Evolutionary conservation across 2,329 filamentous ascomycete species (phyloP).

Genomic region (Canariomyces notabilis): DNA sequence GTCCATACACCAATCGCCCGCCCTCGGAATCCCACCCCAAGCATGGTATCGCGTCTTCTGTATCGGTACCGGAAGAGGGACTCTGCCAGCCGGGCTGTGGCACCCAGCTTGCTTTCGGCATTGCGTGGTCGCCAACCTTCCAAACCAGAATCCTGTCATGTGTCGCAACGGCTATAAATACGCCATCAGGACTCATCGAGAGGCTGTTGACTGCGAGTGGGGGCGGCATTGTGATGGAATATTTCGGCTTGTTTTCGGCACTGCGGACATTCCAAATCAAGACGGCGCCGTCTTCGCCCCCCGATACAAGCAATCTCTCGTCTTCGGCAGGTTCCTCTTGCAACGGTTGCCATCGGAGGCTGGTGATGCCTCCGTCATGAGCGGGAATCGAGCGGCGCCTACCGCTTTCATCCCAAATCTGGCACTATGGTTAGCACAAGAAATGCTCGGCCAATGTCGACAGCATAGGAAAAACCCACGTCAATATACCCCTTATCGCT

Average conservation of each 20-base stretch:
- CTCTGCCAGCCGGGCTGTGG: constrained; percentile 55
- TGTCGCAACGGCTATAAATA: constrained; percentile 58
- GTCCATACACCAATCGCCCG: constrained; percentile 58
- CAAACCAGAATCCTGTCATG: constrained; percentile 56
- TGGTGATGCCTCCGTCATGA: constrained; percentile 54
- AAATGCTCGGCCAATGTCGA: neutral
- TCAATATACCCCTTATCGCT: constrained; percentile 57
- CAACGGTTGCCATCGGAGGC: constrained; percentile 57
- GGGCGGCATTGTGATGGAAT: constrained; percentile 55
- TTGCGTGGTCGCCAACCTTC: constrained; percentile 55
- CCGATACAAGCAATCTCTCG: constrained; percentile 56
- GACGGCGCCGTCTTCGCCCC: constrained; percentile 58
- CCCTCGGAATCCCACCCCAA: constrained; percentile 59
- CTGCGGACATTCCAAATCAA: constrained; percentile 57
- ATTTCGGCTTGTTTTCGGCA: constrained; percentile 51
- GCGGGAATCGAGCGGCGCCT: constrained; percentile 52
- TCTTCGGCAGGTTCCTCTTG: constrained; percentile 36
- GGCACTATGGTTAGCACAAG: constrained; percentile 5
- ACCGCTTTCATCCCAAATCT: constrained; percentile 53
- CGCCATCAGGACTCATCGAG: constrained; percentile 59
- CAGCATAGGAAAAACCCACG: constrained; percentile 39
- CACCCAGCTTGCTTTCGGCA: constrained; percentile 55
- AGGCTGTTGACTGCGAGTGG: constrained; percentile 48
- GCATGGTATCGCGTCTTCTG: constrained; percentile 57
- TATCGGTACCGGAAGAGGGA: constrained; percentile 45